Evolutionary conservation across 768 basidiomycete genomes (phyloP), one percentile per base, ranked within the genome.

Genomic region (Psilocybe subaeruginosa): DNA sequence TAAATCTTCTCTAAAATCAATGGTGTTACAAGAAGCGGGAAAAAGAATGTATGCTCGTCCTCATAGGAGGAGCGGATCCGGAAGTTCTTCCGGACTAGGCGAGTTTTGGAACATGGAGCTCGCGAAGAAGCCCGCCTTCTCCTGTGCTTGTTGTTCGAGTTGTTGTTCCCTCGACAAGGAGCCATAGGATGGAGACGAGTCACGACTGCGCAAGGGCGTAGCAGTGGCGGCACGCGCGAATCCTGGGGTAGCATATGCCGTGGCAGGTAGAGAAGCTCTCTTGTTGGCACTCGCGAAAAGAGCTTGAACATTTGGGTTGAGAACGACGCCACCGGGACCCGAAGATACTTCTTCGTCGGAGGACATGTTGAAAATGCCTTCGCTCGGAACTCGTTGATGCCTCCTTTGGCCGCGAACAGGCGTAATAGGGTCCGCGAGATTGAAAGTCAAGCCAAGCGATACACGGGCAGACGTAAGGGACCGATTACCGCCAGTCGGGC

Each of bases 41-140:
- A 49, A 55, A 59, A 41, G 53, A 50, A 46, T 31, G 58, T 43
- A 47, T 2, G 58, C 50, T 62, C 56, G 39, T 58, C 73, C 72
- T 81, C 73, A 81, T 54, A 77, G 75, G 70, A 89, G 87, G 64
- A 81, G 77, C 58, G 89, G 90, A 62, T 85, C 83, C 49, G 91
- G 91, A 51, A 93, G 76, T 70, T 90, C 90, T 62, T 92, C 91
- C 55, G 91, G 91, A 68, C 88, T 91, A 14, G 91, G 91, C 60
- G 90, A 91, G 79, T 92, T 93, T 81, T 92, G 91, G 85, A 92
- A 93, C 69, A 82, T 78, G 33, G 90, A 92, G 69, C 90, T 92
- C 66, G 91, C 91, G 73, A 90, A 93, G 70, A 85, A 91, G 7
- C 82, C 82, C 8, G 68, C 70, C 66, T 73, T 73, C 59, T 73